Evolutionary conservation across 371 early-diverging fungal genomes (phyloP).

Genomic region (Mortierella sp.): DNA sequence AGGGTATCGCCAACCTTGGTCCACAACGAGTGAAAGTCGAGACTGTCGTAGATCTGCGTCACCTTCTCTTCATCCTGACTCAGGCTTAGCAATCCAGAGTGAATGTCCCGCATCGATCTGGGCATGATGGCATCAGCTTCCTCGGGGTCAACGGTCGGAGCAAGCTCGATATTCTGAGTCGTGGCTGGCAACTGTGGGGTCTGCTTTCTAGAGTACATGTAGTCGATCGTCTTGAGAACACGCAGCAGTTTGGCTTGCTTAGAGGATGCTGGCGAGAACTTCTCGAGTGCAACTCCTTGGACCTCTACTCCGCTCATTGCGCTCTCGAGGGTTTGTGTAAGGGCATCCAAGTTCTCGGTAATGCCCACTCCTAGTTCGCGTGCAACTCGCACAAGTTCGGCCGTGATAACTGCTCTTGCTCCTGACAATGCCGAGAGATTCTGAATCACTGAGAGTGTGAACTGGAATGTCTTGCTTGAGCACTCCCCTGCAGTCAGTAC

Average conservation of each 20-base stretch:
- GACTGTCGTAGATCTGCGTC: constrained; percentile 73
- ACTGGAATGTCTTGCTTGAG: constrained; percentile 94
- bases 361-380: constrained; percentile 78
- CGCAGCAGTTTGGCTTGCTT: constrained; percentile 93
- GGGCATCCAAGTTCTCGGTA: constrained; percentile 70
- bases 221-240: constrained; percentile 94
- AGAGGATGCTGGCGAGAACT: constrained; percentile 87
- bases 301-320: constrained; percentile 72
- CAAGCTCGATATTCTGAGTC: constrained; percentile 51
- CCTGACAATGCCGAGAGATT: constrained; percentile 81
- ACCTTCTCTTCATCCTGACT: constrained; percentile 66
- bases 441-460: constrained; percentile 89
- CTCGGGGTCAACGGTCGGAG: constrained; percentile 56
- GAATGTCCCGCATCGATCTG: constrained; percentile 42
- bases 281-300: constrained; percentile 65
- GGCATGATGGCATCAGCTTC: constrained; percentile 51
- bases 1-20: constrained; percentile 80
- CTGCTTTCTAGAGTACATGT: constrained; percentile 69
- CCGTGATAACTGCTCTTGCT: constrained; percentile 79
- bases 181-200: constrained; percentile 21
- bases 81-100: constrained; percentile 26
- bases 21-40: constrained; percentile 85
- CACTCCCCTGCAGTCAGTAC: constrained; percentile 93
- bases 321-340: constrained; percentile 67
- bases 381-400: constrained; percentile 78